Evolutionary conservation across 306 rosid genomes (phyloP).

Genomic region (Macrotyloma uniflorum): DNA sequence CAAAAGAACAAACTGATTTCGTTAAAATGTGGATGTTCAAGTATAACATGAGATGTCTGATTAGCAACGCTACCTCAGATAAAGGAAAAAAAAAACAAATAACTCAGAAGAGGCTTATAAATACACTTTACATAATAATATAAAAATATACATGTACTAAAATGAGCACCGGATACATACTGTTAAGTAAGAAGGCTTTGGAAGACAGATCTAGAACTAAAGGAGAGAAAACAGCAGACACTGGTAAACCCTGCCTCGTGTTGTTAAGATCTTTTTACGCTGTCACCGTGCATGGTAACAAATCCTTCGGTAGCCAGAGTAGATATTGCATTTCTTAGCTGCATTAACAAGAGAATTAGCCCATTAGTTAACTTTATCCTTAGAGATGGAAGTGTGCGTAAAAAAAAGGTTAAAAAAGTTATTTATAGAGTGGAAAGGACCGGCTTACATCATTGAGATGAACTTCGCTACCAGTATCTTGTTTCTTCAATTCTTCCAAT

Average conservation of each 20-base stretch:
- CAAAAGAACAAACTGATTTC: background rate
- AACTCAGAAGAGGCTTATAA: background rate
- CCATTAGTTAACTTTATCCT: slow-evolving; percentile 15
- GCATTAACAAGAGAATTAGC: slow-evolving; percentile 40
- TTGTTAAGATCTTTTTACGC: slow-evolving; percentile 66
- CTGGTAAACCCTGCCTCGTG: background rate
- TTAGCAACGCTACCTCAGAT: background rate
- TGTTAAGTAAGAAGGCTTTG: background rate
- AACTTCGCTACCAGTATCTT: slow-evolving; percentile 62
- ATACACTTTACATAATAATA: no score
- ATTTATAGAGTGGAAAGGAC: background rate
- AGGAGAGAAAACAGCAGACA: slow-evolving; percentile 3
- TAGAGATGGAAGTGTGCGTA: background rate
- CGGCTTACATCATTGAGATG: slow-evolving; percentile 71
- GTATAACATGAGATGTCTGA: background rate
- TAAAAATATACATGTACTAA: background rate
- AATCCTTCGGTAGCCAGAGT: slow-evolving; percentile 85
- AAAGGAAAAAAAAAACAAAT: background rate
- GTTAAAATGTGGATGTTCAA: background rate
- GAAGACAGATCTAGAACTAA: background rate
- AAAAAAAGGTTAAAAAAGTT: background rate
- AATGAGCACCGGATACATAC: background rate
- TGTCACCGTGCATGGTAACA: slow-evolving; percentile 74
- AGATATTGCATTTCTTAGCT: slow-evolving; percentile 72
- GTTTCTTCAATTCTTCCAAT: slow-evolving; percentile 84